Evolutionary conservation across 1,284 basidiomycete species (phyloP), one percentile per base, ranked within the genome.

Genomic region (Trametes versicolor): DNA sequence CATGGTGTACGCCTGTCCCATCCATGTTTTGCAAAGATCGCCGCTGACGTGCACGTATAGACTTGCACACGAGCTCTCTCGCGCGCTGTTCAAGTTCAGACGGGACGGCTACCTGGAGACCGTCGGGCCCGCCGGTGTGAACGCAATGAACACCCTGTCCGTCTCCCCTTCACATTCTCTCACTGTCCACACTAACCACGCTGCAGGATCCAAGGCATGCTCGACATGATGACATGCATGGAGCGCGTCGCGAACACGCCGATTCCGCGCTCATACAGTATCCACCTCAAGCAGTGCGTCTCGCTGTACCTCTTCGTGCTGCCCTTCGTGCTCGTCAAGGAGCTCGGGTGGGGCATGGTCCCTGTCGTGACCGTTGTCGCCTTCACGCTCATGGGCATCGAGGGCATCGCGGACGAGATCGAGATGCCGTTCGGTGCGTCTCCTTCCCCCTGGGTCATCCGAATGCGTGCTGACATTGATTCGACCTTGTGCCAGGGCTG

Each of bases 251-350:
- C 91, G 4, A 94, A 93, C 73, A 93, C 93, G 17, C 93, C 92
- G 0, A 94, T 94, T 62, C 92, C 92, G 23, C 79, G 85, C 47
- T 90, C 90, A 47, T 94, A 92, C 90, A 73, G 92, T 47, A 93
- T 97, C 67, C 96, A 97, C 77, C 82, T 97, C 72, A 97, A 97
- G 78, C 96, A 97, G 87, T 94, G 92, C 68, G 92, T 96, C n/a
- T 91, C 91, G 2, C 79, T 96, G 1, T 96, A 96, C 78, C 86
- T 97, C 13, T 95, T 95, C 74, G 87, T 92, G 48, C 83, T 97
- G 21, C 95, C 95, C 2, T 88, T 96, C 71, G 93, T 92, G 6
- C 84, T 97, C 34, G 87, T 95, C 53, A 85, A 86, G 60, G 91
- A 94, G 58, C 79, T 94, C 63, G 88, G 90, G 17, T 96, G 92